Evolutionary conservation across 2,329 filamentous ascomycete genomes (phyloP).

Genomic region (Aspergillus ruber): DNA sequence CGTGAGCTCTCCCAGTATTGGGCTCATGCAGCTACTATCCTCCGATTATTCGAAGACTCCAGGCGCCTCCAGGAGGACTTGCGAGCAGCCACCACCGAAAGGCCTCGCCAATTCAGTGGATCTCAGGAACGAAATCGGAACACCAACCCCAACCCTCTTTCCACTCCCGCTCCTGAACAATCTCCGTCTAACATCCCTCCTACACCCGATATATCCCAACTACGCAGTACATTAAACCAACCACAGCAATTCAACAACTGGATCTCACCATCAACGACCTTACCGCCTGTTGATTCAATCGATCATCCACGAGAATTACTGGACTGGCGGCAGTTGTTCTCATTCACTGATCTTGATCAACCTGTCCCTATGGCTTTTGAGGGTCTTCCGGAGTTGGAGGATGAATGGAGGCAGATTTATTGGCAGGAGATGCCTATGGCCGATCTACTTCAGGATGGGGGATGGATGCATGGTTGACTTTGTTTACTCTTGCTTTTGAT

Average conservation of each 20-base stretch:
- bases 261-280: constrained; percentile 21
- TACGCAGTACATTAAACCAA: constrained; percentile 12
- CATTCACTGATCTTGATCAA: constrained; percentile 33
- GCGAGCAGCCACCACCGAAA: constrained; percentile 29
- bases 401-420: constrained; percentile 42
- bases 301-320: constrained; percentile 30
- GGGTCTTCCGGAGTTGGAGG: constrained; percentile 34
- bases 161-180: constrained; percentile 14
- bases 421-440: constrained; percentile 38
- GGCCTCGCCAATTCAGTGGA: constrained; percentile 22
- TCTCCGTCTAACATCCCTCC: constrained; percentile 8
- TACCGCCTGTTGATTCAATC: constrained; percentile 24
- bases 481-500: background rate
- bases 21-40: constrained; percentile 38
- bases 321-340: constrained; percentile 38
- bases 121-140: constrained; percentile 6
- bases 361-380: constrained; percentile 32
- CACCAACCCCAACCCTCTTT: constrained; percentile 12
- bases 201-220: constrained; percentile 23
- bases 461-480: constrained; percentile 27
- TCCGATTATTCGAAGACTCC: constrained; percentile 39
- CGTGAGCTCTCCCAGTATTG: constrained; percentile 38
- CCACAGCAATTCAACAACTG: constrained; percentile 26
- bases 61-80: constrained; percentile 38
- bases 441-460: constrained; percentile 35